These are phyloP conservation scores for Aspergillus brasiliensis DNA, from an alignment of 2,329 filamentous ascomycete genomes.

Conservation along the genomic window DNA sequence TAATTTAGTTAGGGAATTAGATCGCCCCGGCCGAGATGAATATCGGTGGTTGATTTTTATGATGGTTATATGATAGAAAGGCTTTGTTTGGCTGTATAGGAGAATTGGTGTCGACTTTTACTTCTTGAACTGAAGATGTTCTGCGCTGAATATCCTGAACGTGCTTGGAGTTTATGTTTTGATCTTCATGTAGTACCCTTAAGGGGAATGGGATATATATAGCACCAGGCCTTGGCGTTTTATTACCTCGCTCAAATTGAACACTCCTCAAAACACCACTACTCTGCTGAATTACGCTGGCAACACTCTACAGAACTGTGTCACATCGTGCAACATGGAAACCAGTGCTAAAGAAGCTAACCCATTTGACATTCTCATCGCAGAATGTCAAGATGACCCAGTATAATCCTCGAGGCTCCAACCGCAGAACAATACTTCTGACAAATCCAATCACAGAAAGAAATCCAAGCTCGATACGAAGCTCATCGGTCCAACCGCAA, in stretches of 20 bases:
- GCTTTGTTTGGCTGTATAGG: no score
- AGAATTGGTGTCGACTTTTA: no score
- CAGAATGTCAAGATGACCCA: constrained; percentile 65
- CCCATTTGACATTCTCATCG: constrained; percentile 74
- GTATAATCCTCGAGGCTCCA: constrained; percentile 50
- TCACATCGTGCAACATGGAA: neutral
- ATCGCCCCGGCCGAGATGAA: neutral
- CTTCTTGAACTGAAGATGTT: no score
- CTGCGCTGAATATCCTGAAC: no score
- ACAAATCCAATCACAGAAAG: constrained; percentile 18
- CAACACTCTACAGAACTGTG: neutral
- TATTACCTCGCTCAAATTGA: neutral
- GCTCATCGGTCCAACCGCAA: constrained; percentile 76
- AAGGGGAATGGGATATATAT: neutral
- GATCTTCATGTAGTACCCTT: neutral
- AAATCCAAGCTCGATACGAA: constrained; percentile 71
- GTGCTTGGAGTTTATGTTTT: no score
- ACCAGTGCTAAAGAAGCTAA: constrained; percentile 49
- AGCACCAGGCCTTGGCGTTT: neutral
- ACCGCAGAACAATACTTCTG: neutral
- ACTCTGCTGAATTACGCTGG: neutral
- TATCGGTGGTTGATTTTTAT: no score
- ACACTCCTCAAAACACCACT: neutral
- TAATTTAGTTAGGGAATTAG: neutral
- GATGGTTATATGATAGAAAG: no score